Conservation (phyloP, 2,329 filamentous ascomycete species). For the Onygenales sp. region DNA sequence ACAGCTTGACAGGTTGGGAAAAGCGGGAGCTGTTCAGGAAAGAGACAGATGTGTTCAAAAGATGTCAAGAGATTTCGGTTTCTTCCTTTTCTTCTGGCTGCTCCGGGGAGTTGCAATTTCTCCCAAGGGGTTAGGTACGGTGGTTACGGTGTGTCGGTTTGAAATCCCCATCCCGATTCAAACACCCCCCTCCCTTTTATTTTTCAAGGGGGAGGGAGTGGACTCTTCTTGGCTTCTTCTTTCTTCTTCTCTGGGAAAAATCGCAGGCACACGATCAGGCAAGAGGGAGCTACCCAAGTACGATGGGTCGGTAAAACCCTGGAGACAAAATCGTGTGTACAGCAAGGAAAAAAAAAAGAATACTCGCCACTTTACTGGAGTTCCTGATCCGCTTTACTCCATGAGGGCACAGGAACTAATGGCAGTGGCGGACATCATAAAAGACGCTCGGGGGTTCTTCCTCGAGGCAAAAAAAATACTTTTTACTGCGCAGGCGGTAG, state of each 20-base stretch:
- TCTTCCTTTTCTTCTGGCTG: neutral
- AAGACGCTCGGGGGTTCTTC: neutral
- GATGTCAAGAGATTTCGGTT: neutral
- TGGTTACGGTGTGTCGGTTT: neutral
- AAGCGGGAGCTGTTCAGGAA: neutral
- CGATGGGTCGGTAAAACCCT: too few relatives aligned
- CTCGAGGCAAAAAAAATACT: too few relatives aligned
- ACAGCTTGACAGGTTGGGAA: too few relatives aligned
- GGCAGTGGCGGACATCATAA: constrained; percentile 30
- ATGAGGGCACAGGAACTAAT: constrained; percentile 36
- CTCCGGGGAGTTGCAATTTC: neutral
- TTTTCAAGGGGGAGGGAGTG: neutral
- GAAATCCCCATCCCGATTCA: neutral
- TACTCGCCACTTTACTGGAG: constrained; percentile 28
- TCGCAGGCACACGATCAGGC: neutral
- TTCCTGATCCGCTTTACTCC: constrained; percentile 30
- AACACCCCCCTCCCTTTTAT: neutral
- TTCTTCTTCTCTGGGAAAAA: neutral
- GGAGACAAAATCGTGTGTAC: neutral
- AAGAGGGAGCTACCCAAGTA: neutral
- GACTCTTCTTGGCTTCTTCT: neutral
- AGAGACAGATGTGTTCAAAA: neutral
- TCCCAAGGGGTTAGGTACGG: neutral
- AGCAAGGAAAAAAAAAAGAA: neutral
- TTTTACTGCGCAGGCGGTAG: too few relatives aligned